These are phyloP conservation scores for Pleurotus salmoneostramineus DNA, from an alignment of 768 basidiomycete species.

Conservation along the genomic window DNA sequence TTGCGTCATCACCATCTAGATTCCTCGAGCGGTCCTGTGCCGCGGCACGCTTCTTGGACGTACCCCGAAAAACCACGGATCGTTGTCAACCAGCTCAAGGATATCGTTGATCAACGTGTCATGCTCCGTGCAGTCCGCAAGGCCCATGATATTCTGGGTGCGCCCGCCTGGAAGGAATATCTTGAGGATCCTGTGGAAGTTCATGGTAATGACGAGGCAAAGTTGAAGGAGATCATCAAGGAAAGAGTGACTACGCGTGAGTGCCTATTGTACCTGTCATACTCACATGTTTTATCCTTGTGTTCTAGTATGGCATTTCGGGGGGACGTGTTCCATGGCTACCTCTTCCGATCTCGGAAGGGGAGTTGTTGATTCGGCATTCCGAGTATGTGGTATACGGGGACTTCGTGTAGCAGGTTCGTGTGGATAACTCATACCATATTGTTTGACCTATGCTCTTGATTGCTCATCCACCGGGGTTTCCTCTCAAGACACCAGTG, in stretches of 20 bases:
- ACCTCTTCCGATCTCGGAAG: background rate
- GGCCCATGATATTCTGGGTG: background rate
- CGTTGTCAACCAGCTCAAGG: constrained; percentile 2
- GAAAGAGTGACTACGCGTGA: constrained; percentile 1
- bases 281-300: background rate
- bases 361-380: background rate
- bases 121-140: background rate
- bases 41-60: background rate
- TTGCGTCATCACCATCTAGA: background rate
- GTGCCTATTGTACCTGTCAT: background rate
- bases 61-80: background rate
- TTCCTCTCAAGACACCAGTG: background rate
- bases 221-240: background rate
- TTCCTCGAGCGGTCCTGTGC: background rate
- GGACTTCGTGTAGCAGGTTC: constrained; percentile 5
- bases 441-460: background rate
- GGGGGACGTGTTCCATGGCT: constrained; percentile 5
- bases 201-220: background rate
- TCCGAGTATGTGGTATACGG: background rate
- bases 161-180: constrained; percentile 1
- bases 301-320: constrained; percentile 4
- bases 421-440: background rate
- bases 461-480: background rate
- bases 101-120: background rate
- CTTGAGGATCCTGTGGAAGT: background rate